Base-by-base conservation (phyloP, 495 filamentous ascomycete species). In the Halenospora varia region DNA sequence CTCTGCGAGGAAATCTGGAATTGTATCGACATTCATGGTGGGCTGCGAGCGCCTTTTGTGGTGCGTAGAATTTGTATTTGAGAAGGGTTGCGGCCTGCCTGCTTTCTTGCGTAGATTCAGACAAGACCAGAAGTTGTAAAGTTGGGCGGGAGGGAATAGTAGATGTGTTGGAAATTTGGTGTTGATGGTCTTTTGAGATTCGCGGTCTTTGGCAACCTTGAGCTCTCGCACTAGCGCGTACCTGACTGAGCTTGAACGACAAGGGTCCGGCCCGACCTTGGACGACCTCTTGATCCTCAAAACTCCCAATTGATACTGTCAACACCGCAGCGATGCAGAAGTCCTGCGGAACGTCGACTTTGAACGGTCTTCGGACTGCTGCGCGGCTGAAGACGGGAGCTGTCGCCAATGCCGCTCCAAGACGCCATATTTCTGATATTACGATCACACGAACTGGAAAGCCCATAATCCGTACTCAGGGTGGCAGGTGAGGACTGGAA, bases 1-100 rank as follows among this genome's bases (percentile, higher is more conserved):
- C 56, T 93, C 87, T 55, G 81, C 82, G 56, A 99, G 87, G 77
- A 96, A 93, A 74, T 96, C 88, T 68, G 90, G 80, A 71, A 99
- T 91, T 63, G 86, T 87, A 69, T 95, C 60, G 49, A 62, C 25
- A 46, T 63, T 67, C 65, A 67, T 67, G 61, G 39, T 41, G 53
- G 49, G 60, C 22, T 13, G 47, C 19, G 11, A 42, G 48, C 9
- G 15, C 23, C n/a, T n/a, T 51, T 10, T 25, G 18, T 15, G 42
- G 11, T n/a, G 17, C 24, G 26, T 35, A 25, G 2, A 22, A 42
- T 6, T 42, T 17, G 25, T 39, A 6, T 35, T 24, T 35, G 29
- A 13, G 8, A 29, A 47, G 20, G 8, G 18, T 11, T 6, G 20
- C 23, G 39, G 35, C 46, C 22, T 13, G 29, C 29, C 29, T 35